Evolutionary conservation across 2,329 filamentous ascomycete genomes (phyloP).

Genomic region (Fusarium nelsonii): DNA sequence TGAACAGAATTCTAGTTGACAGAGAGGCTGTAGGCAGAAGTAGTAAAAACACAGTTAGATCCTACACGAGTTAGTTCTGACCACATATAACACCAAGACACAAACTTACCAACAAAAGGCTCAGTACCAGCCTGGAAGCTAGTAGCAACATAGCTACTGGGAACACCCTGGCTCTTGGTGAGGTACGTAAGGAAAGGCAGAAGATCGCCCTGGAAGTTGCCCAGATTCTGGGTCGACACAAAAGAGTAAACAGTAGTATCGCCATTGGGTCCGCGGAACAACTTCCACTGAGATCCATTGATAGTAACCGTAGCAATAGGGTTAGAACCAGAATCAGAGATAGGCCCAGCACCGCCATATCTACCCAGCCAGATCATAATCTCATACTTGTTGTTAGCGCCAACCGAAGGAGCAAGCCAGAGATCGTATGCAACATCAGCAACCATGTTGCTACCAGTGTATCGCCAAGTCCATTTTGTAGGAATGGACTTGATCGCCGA

Average conservation of each 20-base stretch:
- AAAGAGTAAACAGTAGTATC: conserved; percentile 71
- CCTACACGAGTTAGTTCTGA: conserved; percentile 19
- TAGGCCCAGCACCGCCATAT: conserved; percentile 70
- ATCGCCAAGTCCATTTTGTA: conserved; percentile 52
- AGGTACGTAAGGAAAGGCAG: conserved; percentile 70
- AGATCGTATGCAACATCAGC: conserved; percentile 72
- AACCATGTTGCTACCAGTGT: conserved; percentile 54
- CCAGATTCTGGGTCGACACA: conserved; percentile 56
- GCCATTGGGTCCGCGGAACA: conserved; percentile 72
- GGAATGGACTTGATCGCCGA: conserved; percentile 53
- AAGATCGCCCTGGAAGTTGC: conserved; percentile 68
- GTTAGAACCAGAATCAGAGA: conserved; percentile 47
- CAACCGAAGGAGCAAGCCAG: conserved; percentile 64
- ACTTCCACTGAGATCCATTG: conserved; percentile 66
- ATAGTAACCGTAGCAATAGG: conserved; percentile 60
- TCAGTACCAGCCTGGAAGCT: conserved; percentile 62
- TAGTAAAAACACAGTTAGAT: conserved; percentile 37
- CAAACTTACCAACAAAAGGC: conserved; percentile 62
- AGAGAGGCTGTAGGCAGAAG: conserved; percentile 32
- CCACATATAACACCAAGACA: rapidly evolving
- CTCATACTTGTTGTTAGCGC: conserved; percentile 65
- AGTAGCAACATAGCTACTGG: conserved; percentile 39
- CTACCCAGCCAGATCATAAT: conserved; percentile 75
- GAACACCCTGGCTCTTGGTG: conserved; percentile 57
- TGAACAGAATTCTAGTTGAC: conserved; percentile 21